Conservation (phyloP, 768 basidiomycete species). For the Kondoa subrosea region DNA sequence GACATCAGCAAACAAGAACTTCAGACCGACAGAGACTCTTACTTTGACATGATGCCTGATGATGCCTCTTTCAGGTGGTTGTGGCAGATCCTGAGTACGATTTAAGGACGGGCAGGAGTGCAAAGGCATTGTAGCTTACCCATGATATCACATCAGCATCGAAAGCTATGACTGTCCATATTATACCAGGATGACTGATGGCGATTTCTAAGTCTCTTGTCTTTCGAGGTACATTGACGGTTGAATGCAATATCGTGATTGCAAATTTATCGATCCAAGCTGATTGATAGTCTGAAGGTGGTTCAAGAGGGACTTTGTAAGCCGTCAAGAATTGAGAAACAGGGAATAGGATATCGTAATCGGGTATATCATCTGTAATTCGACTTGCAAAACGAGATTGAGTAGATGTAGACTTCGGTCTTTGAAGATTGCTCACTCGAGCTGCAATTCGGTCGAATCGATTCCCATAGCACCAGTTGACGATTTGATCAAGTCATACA, state of each 20-base stretch:
- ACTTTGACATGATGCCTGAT: constrained; percentile 80
- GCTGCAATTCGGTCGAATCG: constrained; percentile 33
- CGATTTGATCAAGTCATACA: constrained; percentile 44
- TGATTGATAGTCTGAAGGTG: constrained; percentile 37
- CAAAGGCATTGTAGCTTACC: constrained; percentile 35
- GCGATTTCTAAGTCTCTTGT: constrained; percentile 54
- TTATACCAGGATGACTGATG: constrained; percentile 60
- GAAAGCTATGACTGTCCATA: constrained; percentile 88
- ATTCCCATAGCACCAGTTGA: constrained; percentile 48
- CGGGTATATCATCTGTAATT: constrained; percentile 61
- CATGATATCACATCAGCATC: constrained; percentile 75
- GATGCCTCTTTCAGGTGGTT: constrained; percentile 56
- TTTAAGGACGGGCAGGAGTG: not conserved
- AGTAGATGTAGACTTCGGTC: not conserved
- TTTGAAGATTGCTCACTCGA: constrained; percentile 10
- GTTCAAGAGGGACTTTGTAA: constrained; percentile 53
- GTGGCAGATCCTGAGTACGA: constrained; percentile 24
- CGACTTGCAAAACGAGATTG: not conserved
- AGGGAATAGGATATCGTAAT: constrained; percentile 72
- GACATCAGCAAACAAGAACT: no score
- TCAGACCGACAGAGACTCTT: no score
- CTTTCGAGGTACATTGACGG: constrained; percentile 41
- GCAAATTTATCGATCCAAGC: constrained; percentile 37
- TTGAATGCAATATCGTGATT: constrained; percentile 46
- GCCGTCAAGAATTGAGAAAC: constrained; percentile 55